A percentile compares a stretch with the other conserved stretches of the same genome.
Conservation (phyloP, 176 grass and related monocot genomes). For the Tuctoria greenei region DNA sequence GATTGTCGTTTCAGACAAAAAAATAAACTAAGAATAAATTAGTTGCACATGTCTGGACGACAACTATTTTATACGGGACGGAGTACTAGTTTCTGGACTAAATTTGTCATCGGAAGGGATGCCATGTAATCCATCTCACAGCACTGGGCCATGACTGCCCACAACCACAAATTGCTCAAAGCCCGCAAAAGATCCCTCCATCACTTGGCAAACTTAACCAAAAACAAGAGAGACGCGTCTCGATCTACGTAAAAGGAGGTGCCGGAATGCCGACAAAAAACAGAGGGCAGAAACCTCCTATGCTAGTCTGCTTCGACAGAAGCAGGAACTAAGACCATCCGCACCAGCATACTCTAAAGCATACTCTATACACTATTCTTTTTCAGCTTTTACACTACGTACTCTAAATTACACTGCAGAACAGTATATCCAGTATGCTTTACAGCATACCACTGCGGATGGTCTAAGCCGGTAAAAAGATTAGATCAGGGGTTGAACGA, state of each 20-base stretch:
- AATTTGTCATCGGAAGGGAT: conserved; percentile 50
- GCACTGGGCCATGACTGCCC: conserved; percentile 28
- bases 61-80: no score
- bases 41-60: no score
- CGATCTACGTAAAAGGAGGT: not conserved
- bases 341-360: no score
- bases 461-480: not conserved
- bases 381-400: no score
- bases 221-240: not conserved
- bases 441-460: no score
- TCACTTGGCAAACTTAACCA: conserved; percentile 32
- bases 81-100: not conserved
- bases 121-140: conserved; percentile 37
- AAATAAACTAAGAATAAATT: no score
- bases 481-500: not conserved
- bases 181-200: conserved; percentile 59
- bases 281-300: not conserved
- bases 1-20: no score
- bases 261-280: no score
- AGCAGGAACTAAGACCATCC: not conserved
- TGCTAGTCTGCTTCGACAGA: not conserved
- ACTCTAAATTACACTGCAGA: no score
- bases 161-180: conserved; percentile 46
- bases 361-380: no score
- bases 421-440: no score